phyloP scores from a whole-genome alignment of 2,329 filamentous ascomycete genomes.

The Colletotrichum sp. region DNA sequence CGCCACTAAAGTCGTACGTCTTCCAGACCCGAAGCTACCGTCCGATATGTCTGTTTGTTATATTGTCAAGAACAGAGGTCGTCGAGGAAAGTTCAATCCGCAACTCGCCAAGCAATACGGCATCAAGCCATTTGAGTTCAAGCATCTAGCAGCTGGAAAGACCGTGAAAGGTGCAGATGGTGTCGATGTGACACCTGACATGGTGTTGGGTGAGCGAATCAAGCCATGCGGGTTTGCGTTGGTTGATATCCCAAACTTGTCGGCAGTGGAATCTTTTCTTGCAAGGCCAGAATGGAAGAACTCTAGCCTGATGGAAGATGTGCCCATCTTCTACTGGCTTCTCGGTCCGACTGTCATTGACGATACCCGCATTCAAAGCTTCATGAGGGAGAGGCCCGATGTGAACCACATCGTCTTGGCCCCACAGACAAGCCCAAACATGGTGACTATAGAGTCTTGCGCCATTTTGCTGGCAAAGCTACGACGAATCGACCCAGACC shows the following conservation, averaged over 20 bases:
- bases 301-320: slow-evolving; percentile 66
- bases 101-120: slow-evolving; percentile 68
- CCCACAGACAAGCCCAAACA: slow-evolving; percentile 76
- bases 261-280: slow-evolving; percentile 75
- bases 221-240: slow-evolving; percentile 79
- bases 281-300: slow-evolving; percentile 75
- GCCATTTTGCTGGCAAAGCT: slow-evolving; percentile 73
- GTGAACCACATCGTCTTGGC: slow-evolving; percentile 82
- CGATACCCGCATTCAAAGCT: slow-evolving; percentile 68
- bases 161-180: slow-evolving; percentile 70
- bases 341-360: slow-evolving; percentile 71
- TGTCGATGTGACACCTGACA: slow-evolving; percentile 77
- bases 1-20: slow-evolving; percentile 62
- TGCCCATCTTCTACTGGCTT: slow-evolving; percentile 81
- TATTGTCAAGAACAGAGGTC: slow-evolving; percentile 77
- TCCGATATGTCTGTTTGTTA: slow-evolving; percentile 80
- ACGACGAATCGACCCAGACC: slow-evolving; percentile 72
- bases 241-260: slow-evolving; percentile 74
- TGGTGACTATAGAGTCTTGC: slow-evolving; percentile 71
- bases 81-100: slow-evolving; percentile 81
- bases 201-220: slow-evolving; percentile 76
- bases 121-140: slow-evolving; percentile 64
- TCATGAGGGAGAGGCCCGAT: slow-evolving; percentile 67
- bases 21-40: slow-evolving; percentile 71
- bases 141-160: slow-evolving; percentile 65